These are phyloP conservation scores for Tuber brumale DNA, from an alignment of 495 filamentous ascomycete genomes.

Conservation along the genomic window DNA sequence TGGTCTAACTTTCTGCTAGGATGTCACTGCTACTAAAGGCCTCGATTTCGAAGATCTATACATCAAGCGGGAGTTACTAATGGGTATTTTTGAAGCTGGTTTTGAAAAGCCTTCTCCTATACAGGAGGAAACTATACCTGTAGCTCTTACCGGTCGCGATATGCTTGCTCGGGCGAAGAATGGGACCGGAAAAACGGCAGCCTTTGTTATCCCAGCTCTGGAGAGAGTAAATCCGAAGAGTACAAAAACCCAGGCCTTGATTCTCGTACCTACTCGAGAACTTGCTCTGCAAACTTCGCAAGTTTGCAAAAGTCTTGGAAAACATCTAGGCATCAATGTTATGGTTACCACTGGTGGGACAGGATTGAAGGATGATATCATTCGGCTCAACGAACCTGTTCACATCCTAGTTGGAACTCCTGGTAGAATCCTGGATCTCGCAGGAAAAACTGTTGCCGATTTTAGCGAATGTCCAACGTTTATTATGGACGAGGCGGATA, in stretches of 20 bases:
- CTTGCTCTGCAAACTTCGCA: conserved; percentile 98
- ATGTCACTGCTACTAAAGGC: conserved; percentile 95
- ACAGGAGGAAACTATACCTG: conserved; percentile 97
- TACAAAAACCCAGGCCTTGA: conserved; percentile 88
- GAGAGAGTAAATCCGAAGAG: conserved; percentile 93
- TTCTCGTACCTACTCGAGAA: conserved; percentile 93
- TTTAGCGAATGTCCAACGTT: conserved; percentile 95
- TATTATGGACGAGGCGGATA: conserved; percentile 99
- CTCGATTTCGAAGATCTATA: conserved; percentile 96
- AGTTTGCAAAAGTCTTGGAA: conserved; percentile 95
- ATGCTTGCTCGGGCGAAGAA: conserved; percentile 97
- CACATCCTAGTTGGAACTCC: conserved; percentile 98
- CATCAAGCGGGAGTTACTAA: conserved; percentile 87
- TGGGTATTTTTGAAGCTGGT: conserved; percentile 98
- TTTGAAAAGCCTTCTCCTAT: conserved; percentile 99
- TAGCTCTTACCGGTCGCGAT: conserved; percentile 89
- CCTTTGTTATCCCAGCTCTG: conserved; percentile 92
- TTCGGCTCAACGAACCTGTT: conserved; percentile 85
- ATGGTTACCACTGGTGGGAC: conserved; percentile 99
- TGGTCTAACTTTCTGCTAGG: conserved; percentile 48
- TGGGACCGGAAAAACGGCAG: conserved; percentile 95
- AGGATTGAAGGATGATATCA: conserved; percentile 89
- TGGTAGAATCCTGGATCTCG: conserved; percentile 87
- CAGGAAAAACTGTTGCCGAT: conserved; percentile 90
- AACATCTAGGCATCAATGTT: conserved; percentile 93